A percentile compares a stretch with the other conserved stretches of the same genome.
phyloP scores from a whole-genome alignment of 1,284 basidiomycete genomes.

The Uromyces viciae-fabae region DNA sequence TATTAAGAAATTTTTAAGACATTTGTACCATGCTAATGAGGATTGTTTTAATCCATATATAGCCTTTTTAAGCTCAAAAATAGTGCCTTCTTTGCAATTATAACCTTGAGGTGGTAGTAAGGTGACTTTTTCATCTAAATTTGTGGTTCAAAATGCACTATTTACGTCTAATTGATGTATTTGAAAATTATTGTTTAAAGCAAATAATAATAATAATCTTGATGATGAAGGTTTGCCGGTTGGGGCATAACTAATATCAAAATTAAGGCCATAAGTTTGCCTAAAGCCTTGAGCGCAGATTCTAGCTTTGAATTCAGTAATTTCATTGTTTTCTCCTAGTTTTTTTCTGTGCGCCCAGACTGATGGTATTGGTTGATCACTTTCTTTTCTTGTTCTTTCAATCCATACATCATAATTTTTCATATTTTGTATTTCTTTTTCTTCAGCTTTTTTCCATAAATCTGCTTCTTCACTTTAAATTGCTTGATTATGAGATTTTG shows the following conservation, averaged over 20 bases:
- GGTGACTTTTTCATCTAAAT: neutral
- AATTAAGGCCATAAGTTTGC: neutral
- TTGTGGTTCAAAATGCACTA: neutral
- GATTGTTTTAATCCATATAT: neutral
- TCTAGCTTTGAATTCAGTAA: neutral
- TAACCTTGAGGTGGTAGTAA: neutral
- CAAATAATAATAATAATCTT: neutral
- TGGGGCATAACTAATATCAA: neutral
- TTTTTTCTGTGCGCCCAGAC: neutral
- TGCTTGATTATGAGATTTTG: no score
- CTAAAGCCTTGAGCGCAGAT: neutral
- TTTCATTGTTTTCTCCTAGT: neutral
- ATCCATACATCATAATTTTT: no score
- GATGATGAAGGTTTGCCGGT: neutral
- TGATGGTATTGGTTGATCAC: neutral
- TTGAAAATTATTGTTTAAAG: neutral
- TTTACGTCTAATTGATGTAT: neutral
- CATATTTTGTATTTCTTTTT: no score
- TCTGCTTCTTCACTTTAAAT: no score
- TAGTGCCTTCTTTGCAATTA: neutral
- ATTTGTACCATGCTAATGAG: neutral
- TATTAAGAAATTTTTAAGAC: neutral
- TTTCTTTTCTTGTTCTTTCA: no score
- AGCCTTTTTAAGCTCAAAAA: constrained; percentile 8
- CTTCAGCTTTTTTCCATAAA: no score